These are phyloP conservation scores for Isabelozyma pseudorhagii DNA, from an alignment of 805 yeast genomes.

Conservation along the genomic window DNA sequence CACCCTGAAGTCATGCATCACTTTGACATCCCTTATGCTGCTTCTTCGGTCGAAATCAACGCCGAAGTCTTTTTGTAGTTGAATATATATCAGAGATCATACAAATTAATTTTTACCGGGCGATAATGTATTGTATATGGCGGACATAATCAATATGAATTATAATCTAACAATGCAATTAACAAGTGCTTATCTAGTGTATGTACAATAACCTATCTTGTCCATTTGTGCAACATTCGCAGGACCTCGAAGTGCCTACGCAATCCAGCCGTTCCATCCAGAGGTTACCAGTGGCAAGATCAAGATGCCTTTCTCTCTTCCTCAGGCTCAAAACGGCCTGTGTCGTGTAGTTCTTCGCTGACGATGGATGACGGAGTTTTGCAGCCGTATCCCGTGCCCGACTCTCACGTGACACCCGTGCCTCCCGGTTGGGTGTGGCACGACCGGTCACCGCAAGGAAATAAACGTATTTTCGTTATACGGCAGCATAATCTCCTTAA, in stretches of 20 bases:
- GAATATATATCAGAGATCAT: background rate
- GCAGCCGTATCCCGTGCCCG: too few species aligned
- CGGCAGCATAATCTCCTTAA: background rate
- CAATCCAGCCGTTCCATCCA: too few species aligned
- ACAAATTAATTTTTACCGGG: too few species aligned
- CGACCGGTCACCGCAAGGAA: background rate
- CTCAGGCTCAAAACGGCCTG: too few species aligned
- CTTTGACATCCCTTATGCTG: slow-evolving; percentile 92
- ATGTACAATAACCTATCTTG: too few species aligned
- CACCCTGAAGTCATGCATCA: slow-evolving; percentile 89
- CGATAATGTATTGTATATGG: background rate
- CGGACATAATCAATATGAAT: background rate
- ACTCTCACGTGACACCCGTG: background rate
- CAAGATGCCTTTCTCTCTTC: too few species aligned
- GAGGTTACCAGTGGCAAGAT: too few species aligned
- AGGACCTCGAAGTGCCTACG: too few species aligned
- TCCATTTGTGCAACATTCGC: too few species aligned
- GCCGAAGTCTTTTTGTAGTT: slow-evolving; percentile 76
- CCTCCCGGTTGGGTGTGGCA: background rate
- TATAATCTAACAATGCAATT: background rate
- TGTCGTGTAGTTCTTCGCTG: too few species aligned
- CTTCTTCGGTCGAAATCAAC: slow-evolving; percentile 85
- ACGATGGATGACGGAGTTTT: too few species aligned
- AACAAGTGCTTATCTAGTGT: too few species aligned
- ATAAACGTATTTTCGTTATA: background rate